Conservation (phyloP, 1,284 basidiomycete species). For the Phellopilus nigrolimitatus region DNA sequence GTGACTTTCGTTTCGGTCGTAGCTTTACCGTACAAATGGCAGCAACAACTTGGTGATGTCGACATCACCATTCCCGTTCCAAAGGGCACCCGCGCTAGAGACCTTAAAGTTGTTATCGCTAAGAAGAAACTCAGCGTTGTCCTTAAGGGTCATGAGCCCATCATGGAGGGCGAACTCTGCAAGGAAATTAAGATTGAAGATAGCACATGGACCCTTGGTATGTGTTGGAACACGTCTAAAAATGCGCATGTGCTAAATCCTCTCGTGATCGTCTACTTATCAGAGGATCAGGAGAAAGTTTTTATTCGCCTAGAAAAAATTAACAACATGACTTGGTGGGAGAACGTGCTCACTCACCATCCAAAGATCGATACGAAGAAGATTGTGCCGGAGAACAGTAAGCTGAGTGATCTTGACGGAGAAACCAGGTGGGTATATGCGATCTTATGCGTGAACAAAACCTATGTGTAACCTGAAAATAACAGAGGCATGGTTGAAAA, state of each 20-base stretch:
- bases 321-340: conserved; percentile 94
- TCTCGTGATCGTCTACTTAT: conserved; percentile 5
- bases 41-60: conserved; percentile 84
- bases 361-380: conserved; percentile 97
- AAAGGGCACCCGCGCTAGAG: conserved; percentile 77
- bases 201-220: conserved; percentile 95
- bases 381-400: conserved; percentile 94
- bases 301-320: conserved; percentile 84
- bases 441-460: conserved; percentile 8
- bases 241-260: conserved; percentile 17
- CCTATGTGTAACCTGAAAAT: conserved; percentile 16
- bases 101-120: conserved; percentile 73
- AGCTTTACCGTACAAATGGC: conserved; percentile 93
- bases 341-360: conserved; percentile 91
- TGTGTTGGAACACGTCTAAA: conserved; percentile 28
- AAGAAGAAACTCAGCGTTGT: conserved; percentile 83
- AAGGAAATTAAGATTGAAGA: conserved; percentile 94
- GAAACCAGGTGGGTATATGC: conserved; percentile 66
- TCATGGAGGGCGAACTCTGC: conserved; percentile 88
- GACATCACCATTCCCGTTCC: conserved; percentile 83
- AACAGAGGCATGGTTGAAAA: conserved; percentile 96
- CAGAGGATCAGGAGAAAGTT: conserved; percentile 77
- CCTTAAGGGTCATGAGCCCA: conserved; percentile 80
- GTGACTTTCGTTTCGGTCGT: conserved; percentile 19
- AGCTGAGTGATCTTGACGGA: conserved; percentile 92